These are phyloP conservation scores for Pleurostoma richardsiae DNA, from an alignment of 2,329 filamentous ascomycete species.

Conservation along the genomic window DNA sequence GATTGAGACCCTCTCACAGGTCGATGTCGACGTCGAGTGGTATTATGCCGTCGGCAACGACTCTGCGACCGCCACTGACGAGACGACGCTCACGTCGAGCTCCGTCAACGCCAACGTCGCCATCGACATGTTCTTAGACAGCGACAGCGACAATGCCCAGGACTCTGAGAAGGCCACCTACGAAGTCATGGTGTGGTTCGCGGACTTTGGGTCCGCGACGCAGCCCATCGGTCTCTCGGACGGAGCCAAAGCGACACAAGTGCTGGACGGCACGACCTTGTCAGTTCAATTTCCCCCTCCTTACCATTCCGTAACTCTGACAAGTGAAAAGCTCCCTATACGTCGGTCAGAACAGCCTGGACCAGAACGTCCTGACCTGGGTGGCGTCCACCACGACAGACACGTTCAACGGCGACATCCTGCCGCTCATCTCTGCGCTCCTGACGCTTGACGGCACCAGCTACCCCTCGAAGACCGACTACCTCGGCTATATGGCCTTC, in stretches of 20 bases:
- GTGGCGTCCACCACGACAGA: conserved; percentile 69
- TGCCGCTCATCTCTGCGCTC: neutral
- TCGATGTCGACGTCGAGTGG: conserved; percentile 44
- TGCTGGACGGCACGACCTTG: conserved; percentile 14
- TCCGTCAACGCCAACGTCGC: conserved; percentile 49
- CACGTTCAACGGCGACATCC: conserved; percentile 55
- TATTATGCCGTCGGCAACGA: conserved; percentile 40
- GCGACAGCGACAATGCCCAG: conserved; percentile 29
- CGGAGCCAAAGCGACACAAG: conserved; percentile 24
- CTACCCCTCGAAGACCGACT: neutral
- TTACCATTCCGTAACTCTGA: neutral
- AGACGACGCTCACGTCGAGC: conserved; percentile 23
- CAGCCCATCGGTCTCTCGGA: conserved; percentile 38
- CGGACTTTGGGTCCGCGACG: conserved; percentile 36
- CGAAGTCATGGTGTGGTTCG: conserved; percentile 57
- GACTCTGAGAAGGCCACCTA: conserved; percentile 35
- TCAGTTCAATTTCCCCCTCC: neutral
- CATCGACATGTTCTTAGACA: conserved; percentile 54
- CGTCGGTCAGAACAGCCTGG: conserved; percentile 24
- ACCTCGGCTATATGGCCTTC: neutral
- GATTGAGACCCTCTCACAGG: conserved; percentile 28
- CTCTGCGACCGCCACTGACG: conserved; percentile 26
- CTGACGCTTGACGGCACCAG: neutral
- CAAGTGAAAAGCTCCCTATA: conserved; percentile 31
- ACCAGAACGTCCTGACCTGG: conserved; percentile 85